Conservation (phyloP, 2,329 filamentous ascomycete genomes). For the Fusarium mangiferae region DNA sequence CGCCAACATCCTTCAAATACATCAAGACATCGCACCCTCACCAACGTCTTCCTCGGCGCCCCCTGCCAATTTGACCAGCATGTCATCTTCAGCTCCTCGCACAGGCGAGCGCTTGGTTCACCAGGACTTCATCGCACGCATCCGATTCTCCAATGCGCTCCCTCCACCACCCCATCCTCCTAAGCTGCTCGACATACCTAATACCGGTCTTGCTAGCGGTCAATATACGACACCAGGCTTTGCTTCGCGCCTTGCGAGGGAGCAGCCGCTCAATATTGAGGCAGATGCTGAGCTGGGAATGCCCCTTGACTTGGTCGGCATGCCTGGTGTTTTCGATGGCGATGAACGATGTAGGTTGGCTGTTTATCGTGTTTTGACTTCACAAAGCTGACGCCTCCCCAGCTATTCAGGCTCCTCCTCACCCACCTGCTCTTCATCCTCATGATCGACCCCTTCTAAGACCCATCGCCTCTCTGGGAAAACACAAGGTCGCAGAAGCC, state of each 20-base stretch:
- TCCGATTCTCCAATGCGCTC: conserved; percentile 94
- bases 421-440: conserved; percentile 78
- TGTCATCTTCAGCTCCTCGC: conserved; percentile 45
- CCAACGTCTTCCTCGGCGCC: conserved; percentile 10
- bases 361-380: not conserved
- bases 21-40: conserved; percentile 1
- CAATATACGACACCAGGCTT: conserved; percentile 93
- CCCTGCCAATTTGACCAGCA: conserved; percentile 28
- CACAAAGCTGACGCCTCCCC: conserved; percentile 18
- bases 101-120: conserved; percentile 73
- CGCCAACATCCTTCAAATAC: not conserved
- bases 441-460: conserved; percentile 86
- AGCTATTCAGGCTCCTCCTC: conserved; percentile 85
- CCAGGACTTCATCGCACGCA: conserved; percentile 97
- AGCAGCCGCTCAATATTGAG: conserved; percentile 95
- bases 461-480: conserved; percentile 85
- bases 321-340: conserved; percentile 93
- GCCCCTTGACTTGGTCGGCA: conserved; percentile 94
- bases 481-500: conserved; percentile 78
- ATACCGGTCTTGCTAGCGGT: conserved; percentile 84
- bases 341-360: conserved; percentile 82
- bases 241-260: conserved; percentile 86
- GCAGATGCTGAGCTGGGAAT: conserved; percentile 97
- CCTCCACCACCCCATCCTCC: conserved; percentile 94
- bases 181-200: conserved; percentile 96